phyloP scores from a whole-genome alignment of 176 grass and related monocot genomes.

The Cenchrus americanus region DNA sequence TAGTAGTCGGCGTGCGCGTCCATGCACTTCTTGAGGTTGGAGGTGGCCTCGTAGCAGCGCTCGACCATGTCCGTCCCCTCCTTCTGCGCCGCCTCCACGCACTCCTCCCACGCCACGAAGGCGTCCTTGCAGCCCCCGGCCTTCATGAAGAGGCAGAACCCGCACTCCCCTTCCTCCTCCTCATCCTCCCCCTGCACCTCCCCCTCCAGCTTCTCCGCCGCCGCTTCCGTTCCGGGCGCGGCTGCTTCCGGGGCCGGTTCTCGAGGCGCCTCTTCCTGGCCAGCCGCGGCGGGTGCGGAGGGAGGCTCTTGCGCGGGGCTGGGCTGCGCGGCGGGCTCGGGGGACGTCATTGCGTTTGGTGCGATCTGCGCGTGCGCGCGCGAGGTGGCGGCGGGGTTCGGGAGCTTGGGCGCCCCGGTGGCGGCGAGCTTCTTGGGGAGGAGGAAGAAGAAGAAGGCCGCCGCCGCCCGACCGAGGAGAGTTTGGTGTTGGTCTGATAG shows the following conservation, averaged over 20 bases:
- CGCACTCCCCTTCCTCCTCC: constrained; percentile 80
- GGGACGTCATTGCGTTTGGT: not conserved
- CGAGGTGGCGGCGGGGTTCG: not conserved
- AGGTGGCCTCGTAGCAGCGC: constrained; percentile 62
- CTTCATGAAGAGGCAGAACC: constrained; percentile 98
- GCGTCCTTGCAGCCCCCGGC: constrained; percentile 74
- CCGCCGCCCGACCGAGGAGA: not conserved
- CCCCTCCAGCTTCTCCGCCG: not conserved
- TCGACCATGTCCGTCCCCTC: constrained; percentile 65
- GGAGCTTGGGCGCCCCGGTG: not conserved
- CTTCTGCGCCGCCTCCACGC: constrained; percentile 64
- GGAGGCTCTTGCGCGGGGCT: not conserved
- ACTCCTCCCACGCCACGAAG: constrained; percentile 83
- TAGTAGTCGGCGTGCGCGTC: constrained; percentile 84
- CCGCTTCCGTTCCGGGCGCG: not conserved
- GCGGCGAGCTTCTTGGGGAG: constrained; percentile 25
- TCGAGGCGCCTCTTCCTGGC: constrained; percentile 15
- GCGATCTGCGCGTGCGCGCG: not conserved
- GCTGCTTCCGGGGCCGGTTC: not conserved
- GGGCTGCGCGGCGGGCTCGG: not conserved
- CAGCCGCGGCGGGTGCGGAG: constrained; percentile 2
- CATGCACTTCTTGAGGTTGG: constrained; percentile 85
- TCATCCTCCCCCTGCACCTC: constrained; percentile 20
- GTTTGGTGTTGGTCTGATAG: not conserved
- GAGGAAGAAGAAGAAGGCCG: constrained; percentile 30